Conservation (phyloP, 2,329 filamentous ascomycete genomes). For the Arthrocladium fulminans region DNA sequence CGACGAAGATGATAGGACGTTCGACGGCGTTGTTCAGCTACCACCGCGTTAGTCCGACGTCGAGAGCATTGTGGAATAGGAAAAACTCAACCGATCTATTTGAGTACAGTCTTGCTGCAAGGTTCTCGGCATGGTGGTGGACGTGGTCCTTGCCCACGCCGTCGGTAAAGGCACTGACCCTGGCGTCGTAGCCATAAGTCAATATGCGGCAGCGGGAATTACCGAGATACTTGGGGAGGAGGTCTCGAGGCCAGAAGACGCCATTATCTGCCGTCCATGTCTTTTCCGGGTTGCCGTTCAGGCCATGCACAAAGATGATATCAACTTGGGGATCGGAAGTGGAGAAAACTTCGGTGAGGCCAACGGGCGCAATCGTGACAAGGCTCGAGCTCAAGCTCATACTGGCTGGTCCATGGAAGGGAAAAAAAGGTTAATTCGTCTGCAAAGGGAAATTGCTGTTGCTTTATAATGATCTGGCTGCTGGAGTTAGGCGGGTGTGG, state of each 20-base stretch:
- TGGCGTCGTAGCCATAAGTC: constrained; percentile 67
- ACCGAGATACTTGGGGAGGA: constrained; percentile 54
- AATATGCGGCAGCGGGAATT: constrained; percentile 54
- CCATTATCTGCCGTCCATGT: constrained; percentile 51
- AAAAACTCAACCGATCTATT: constrained; percentile 43
- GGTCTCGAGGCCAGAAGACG: constrained; percentile 60
- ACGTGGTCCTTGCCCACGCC: constrained; percentile 57
- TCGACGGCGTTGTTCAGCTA: constrained; percentile 41
- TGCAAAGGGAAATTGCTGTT: not conserved
- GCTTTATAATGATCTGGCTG: not conserved
- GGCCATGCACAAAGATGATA: constrained; percentile 62
- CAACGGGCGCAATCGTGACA: constrained; percentile 21
- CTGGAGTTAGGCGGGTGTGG: not conserved
- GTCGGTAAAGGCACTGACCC: constrained; percentile 44
- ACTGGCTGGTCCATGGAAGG: not conserved
- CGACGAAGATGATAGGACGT: constrained; percentile 67
- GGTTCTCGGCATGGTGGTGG: constrained; percentile 61
- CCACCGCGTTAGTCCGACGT: constrained; percentile 5
- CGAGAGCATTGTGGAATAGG: constrained; percentile 12
- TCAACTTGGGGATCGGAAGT: constrained; percentile 34
- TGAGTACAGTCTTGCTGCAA: constrained; percentile 54
- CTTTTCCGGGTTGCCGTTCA: constrained; percentile 55
- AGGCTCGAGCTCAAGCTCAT: constrained; percentile 5
- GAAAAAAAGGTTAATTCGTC: not conserved
- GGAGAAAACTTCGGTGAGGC: constrained; percentile 35